phyloP scores from a whole-genome alignment of 2,329 filamentous ascomycete species.

The Arthrobotrys sinensis region DNA sequence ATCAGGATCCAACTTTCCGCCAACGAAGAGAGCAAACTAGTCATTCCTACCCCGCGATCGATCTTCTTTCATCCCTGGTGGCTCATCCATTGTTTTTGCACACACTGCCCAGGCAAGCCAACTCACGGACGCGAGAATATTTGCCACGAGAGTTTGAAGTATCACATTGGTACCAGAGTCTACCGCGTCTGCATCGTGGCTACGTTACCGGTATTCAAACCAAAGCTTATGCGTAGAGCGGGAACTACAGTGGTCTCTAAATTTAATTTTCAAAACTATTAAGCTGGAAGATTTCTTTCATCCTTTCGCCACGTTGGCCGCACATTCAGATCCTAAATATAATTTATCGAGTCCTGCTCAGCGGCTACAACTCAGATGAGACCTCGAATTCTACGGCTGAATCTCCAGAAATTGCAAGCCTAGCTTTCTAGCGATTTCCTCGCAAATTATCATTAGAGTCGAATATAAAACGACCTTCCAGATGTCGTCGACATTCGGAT shows the following conservation, averaged over 20 bases:
- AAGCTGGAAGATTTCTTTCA: not conserved
- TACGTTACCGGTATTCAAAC: too few relatives aligned
- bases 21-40: not conserved
- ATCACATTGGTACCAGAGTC: not conserved
- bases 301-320: not conserved
- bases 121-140: not conserved
- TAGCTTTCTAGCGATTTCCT: not conserved
- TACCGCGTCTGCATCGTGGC: too few relatives aligned
- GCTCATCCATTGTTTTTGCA: not conserved
- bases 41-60: not conserved
- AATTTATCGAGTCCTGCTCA: not conserved
- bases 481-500: conserved; percentile 18
- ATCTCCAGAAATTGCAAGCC: not conserved
- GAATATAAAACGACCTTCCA: not conserved
- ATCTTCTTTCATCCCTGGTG: not conserved
- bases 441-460: not conserved
- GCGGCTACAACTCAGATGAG: too few relatives aligned
- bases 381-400: too few relatives aligned
- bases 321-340: not conserved
- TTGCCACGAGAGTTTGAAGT: not conserved
- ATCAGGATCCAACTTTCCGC: conserved; percentile 23
- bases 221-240: too few relatives aligned
- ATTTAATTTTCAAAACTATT: not conserved
- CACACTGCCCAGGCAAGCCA: not conserved
- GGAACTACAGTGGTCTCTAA: not conserved